Evolutionary conservation across 1,139 yeast genomes (phyloP).

Genomic region (Candida smagusa): DNA sequence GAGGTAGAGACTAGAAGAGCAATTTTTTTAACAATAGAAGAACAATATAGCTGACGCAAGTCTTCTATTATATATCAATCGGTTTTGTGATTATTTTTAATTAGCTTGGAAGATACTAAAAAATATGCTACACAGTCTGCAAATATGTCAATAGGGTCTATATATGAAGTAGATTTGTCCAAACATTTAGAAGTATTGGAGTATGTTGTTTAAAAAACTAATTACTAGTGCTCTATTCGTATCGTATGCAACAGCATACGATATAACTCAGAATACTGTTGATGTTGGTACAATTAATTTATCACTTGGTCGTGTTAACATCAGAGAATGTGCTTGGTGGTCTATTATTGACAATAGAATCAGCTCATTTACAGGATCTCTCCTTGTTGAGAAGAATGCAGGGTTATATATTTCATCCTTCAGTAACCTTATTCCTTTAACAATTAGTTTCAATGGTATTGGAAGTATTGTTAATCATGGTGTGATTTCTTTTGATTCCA

Average conservation of each 20-base stretch:
- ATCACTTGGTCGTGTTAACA: slow-evolving; percentile 21
- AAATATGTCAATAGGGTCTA: too few species aligned
- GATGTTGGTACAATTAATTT: slow-evolving; percentile 17
- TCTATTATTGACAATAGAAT: slow-evolving; percentile 30
- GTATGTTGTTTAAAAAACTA: too few species aligned
- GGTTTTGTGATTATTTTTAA: too few species aligned
- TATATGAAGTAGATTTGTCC: too few species aligned
- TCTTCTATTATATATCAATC: too few species aligned
- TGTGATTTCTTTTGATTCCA: slow-evolving; percentile 12
- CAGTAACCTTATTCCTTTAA: slow-evolving; percentile 7
- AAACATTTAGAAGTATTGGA: too few species aligned
- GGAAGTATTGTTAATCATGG: slow-evolving; percentile 12
- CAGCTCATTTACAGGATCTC: slow-evolving; percentile 20
- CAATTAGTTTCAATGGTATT: slow-evolving; percentile 8
- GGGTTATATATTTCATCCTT: slow-evolving; percentile 21
- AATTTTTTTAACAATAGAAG: too few species aligned
- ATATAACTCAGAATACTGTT: slow-evolving; percentile 5
- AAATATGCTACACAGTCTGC: too few species aligned
- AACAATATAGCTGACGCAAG: too few species aligned
- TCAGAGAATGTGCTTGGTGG: slow-evolving; percentile 30
- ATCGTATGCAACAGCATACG: slow-evolving; percentile 2
- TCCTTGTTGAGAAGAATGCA: slow-evolving; percentile 23
- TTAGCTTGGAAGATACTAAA: too few species aligned
- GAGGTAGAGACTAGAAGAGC: too few species aligned
- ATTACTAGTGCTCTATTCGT: neutral